Conservation (phyloP, 805 yeast species). For the Yarrowia alimentaria region DNA sequence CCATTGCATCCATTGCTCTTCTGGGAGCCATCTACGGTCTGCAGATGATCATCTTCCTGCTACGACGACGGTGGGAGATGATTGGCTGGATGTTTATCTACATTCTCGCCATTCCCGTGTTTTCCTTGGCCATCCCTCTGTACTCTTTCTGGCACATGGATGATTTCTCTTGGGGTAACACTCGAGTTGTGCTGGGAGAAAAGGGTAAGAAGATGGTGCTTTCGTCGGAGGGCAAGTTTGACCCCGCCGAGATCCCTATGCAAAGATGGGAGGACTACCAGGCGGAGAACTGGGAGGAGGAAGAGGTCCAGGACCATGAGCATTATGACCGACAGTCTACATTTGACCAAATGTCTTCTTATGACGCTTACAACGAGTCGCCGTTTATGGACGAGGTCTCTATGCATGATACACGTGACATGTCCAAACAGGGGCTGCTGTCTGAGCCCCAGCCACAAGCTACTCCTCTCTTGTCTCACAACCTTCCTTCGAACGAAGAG, state of each 20-base stretch:
- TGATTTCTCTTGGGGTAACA: conserved; percentile 67
- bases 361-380: conserved; percentile 20
- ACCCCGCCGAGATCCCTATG: conserved; percentile 53
- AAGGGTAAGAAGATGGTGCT: conserved; percentile 50
- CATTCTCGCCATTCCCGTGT: conserved; percentile 56
- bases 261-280: conserved; percentile 60
- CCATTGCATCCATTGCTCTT: conserved; percentile 55
- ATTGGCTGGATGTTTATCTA: conserved; percentile 58
- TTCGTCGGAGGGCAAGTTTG: conserved; percentile 52
- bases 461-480: conserved; percentile 30
- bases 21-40: conserved; percentile 57
- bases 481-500: conserved; percentile 41
- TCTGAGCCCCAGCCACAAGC: conserved; percentile 13
- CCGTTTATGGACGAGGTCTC: conserved; percentile 26
- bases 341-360: conserved; percentile 25
- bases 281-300: conserved; percentile 46
- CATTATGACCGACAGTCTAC: conserved; percentile 7
- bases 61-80: conserved; percentile 48
- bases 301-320: conserved; percentile 20
- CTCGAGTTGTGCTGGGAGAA: conserved; percentile 56
- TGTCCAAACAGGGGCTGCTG: conserved; percentile 9
- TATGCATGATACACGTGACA: conserved; percentile 21
- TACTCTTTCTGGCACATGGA: conserved; percentile 66
- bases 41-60: conserved; percentile 54
- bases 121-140: conserved; percentile 56